A percentile compares a stretch with the other conserved stretches of the same genome.
phyloP scores from a whole-genome alignment of 2,329 filamentous ascomycete species.

The Orbilia blumenaviensis region DNA sequence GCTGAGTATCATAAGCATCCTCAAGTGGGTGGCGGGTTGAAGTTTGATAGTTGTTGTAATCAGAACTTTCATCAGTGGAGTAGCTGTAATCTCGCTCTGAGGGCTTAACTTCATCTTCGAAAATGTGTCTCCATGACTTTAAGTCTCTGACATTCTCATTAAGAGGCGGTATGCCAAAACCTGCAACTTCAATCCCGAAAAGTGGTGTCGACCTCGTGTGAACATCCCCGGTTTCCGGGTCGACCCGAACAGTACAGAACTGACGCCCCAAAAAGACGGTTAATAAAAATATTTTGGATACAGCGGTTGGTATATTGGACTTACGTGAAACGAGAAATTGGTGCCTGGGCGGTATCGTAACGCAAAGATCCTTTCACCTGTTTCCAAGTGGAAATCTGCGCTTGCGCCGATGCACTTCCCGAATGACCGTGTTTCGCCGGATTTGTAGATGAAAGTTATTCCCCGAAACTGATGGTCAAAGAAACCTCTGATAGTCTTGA shows the following conservation, averaged over 20 bases:
- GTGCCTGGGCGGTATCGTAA: conserved; percentile 39
- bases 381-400: conserved; percentile 25
- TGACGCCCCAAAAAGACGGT: neutral
- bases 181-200: conserved; percentile 40
- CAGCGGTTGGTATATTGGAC: neutral
- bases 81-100: conserved; percentile 38
- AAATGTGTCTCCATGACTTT: conserved; percentile 44
- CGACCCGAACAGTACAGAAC: conserved; percentile 32
- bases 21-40: conserved; percentile 39
- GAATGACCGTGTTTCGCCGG: conserved; percentile 39
- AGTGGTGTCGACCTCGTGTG: conserved; percentile 39
- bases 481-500: conserved; percentile 36
- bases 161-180: conserved; percentile 44
- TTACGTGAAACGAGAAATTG: conserved; percentile 46
- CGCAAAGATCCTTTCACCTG: conserved; percentile 44
- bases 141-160: conserved; percentile 37
- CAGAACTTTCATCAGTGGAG: conserved; percentile 48
- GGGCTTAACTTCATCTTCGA: conserved; percentile 43
- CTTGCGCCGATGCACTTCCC: conserved; percentile 43
- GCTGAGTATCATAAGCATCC: conserved; percentile 37
- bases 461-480: conserved; percentile 51
- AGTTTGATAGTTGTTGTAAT: conserved; percentile 38
- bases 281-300: neutral
- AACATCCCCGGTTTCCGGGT: conserved; percentile 34
- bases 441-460: conserved; percentile 33